Percentiles rank a stretch among this genome's conserved stretches.
Evolutionary conservation across 306 rosid genomes (phyloP).

Genomic region (Cucumis melo): DNA sequence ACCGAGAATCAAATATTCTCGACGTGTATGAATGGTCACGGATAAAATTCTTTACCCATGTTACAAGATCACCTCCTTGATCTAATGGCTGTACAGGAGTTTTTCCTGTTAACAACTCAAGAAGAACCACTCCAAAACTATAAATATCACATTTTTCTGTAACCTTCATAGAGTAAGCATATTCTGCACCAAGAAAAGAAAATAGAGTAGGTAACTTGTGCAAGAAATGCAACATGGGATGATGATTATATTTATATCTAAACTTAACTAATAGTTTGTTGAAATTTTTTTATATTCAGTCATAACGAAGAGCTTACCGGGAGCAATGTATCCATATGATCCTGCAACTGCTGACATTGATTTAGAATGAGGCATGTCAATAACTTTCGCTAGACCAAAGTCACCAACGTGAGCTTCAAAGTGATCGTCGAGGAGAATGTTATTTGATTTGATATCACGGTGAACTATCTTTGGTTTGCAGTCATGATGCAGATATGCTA

Average conservation of each 20-base stretch:
- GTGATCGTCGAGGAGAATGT: constrained; percentile 73
- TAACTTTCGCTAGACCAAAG: constrained; percentile 92
- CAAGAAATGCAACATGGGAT: background rate
- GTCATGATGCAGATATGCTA: constrained; percentile 91
- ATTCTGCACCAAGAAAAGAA: constrained; percentile 42
- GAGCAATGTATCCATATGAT: constrained; percentile 97
- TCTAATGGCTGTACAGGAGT: constrained; percentile 88
- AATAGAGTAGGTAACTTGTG: background rate
- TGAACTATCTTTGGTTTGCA: constrained; percentile 91
- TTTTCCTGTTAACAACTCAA: constrained; percentile 80
- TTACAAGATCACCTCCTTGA: constrained; percentile 84
- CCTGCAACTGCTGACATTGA: constrained; percentile 99
- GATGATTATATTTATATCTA: background rate
- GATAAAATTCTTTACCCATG: constrained; percentile 48
- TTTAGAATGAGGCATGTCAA: constrained; percentile 95
- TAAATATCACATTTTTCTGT: constrained; percentile 92
- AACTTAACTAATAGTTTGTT: background rate
- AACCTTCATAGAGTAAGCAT: constrained; percentile 96
- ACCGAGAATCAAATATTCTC: constrained; percentile 55
- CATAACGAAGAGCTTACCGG: constrained; percentile 38
- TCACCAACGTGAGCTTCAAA: constrained; percentile 98
- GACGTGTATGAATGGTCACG: constrained; percentile 40
- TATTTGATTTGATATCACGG: constrained; percentile 89
- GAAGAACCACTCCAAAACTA: constrained; percentile 87
- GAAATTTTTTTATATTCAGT: background rate